Percentiles rank a stretch among this genome's conserved stretches.
Conservation (phyloP, 1,139 yeast species). For the Lodderomyces pseudojiufengensis region DNA sequence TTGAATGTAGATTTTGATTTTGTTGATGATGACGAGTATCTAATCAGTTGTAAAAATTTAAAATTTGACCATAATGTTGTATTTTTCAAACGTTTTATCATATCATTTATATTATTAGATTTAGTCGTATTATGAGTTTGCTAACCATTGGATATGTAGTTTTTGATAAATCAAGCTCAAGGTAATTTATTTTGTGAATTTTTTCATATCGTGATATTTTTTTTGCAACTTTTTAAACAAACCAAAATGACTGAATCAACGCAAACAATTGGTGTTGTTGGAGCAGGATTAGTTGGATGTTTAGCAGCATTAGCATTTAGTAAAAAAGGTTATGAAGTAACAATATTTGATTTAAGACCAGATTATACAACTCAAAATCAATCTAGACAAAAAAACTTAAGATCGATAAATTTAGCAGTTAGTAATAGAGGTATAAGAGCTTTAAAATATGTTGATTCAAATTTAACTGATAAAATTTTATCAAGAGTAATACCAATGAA, state of each 20-base stretch:
- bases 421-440: constrained; percentile 80
- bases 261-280: constrained; percentile 49
- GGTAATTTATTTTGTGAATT: too few species aligned
- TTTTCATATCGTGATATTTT: too few species aligned
- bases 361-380: constrained; percentile 34
- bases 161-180: too few species aligned
- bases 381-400: constrained; percentile 30
- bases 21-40: too few species aligned
- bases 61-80: too few species aligned
- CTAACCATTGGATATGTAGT: too few species aligned
- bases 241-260: constrained; percentile 1
- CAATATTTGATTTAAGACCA: constrained; percentile 58
- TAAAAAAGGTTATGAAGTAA: constrained; percentile 68
- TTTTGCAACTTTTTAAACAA: too few species aligned
- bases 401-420: constrained; percentile 85
- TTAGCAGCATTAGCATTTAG: constrained; percentile 79
- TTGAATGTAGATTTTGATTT: too few species aligned
- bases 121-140: too few species aligned
- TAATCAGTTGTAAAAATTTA: too few species aligned
- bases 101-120: too few species aligned
- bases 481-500: constrained; percentile 73
- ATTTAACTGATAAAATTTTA: constrained; percentile 54
- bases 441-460: constrained; percentile 55
- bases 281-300: constrained; percentile 90
- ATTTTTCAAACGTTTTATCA: too few species aligned